Base-by-base conservation (phyloP, 345 rosid genomes). In the Boechera divaricarpa region DNA sequence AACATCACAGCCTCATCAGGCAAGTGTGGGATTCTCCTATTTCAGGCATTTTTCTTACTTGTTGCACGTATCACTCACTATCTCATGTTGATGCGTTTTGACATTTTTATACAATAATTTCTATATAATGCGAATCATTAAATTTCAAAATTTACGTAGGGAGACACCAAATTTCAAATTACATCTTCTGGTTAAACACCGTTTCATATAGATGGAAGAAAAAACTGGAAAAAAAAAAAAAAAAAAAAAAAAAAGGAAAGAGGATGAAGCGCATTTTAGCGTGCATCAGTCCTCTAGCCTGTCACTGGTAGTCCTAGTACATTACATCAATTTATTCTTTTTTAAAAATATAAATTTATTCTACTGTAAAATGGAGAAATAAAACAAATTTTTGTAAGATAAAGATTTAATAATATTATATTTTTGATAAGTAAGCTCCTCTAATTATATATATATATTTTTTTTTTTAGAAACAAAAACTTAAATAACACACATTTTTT, bases 11-110 rank as follows among this genome's bases (percentile, higher is more conserved):
- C 10, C 54, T 67, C 53, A 62, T 24, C 10, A 62, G 58, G 70
- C 70, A 70, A 77, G 36, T 28, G 33, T 70, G 60, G 80, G 80
- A 77, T 70, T 63, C 54, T 8, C 63, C 80, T 63, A 63, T 70
- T 35, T 70, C 10, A 77, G 71, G 80, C 71, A 2, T 54, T 45
- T 31, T 21, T 21, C 2, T 53, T n/a, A 32, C n/a, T 32, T 69
- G 10, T 53, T 21, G 9, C 70, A 7, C 29, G 32, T 69, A 42
- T 69, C 64, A 32, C 6, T 61, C 68, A 49, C 74, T 42, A 54
- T 70, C 53, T 70, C 71, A 76, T 62, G 64, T 63, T 77, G 58
- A 28, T 54, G 65, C 65, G 70, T 77, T 70, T 77, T 70, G 3
- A 63, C 58, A 62, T 54, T 35, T 77, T 35, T 9, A 70, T 47